These are phyloP conservation scores for Xylaria cubensis DNA, from an alignment of 495 filamentous ascomycete species.

Conservation along the genomic window DNA sequence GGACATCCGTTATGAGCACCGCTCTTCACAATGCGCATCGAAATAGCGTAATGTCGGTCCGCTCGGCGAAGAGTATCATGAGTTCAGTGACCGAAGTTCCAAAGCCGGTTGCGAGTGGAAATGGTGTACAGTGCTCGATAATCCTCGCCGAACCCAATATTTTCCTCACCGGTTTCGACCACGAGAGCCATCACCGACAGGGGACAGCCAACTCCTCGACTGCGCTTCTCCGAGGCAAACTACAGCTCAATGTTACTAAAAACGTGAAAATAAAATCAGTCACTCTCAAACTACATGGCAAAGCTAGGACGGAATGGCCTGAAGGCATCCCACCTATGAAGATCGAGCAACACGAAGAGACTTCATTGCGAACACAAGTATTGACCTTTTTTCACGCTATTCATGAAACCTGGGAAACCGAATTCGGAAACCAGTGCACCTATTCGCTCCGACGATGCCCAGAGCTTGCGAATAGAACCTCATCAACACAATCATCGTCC, in stretches of 20 bases:
- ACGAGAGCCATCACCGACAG: constrained; percentile 69
- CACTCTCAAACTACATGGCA: constrained; percentile 82
- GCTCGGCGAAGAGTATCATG: constrained; percentile 50
- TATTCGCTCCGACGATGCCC: constrained; percentile 45
- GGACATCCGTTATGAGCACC: constrained; percentile 31
- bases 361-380: constrained; percentile 76
- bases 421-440: constrained; percentile 67
- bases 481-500: constrained; percentile 28
- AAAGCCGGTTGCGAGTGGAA: constrained; percentile 76
- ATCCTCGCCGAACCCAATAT: constrained; percentile 87
- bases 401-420: constrained; percentile 58
- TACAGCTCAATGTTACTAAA: constrained; percentile 85
- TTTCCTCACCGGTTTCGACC: constrained; percentile 91
- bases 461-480: constrained; percentile 27
- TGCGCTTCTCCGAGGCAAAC: constrained; percentile 83
- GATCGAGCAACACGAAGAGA: constrained; percentile 79
- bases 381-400: constrained; percentile 85
- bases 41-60: constrained; percentile 53
- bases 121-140: constrained; percentile 74
- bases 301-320: constrained; percentile 92
- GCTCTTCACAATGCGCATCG: constrained; percentile 40
- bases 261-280: constrained; percentile 95
- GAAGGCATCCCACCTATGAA: constrained; percentile 95
- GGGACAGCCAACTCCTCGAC: constrained; percentile 62
- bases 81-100: constrained; percentile 57